Percentiles rank a stretch among this genome's conserved stretches.
phyloP scores from a whole-genome alignment of 2,329 filamentous ascomycete genomes.

The Trichoderma brevicompactum region DNA sequence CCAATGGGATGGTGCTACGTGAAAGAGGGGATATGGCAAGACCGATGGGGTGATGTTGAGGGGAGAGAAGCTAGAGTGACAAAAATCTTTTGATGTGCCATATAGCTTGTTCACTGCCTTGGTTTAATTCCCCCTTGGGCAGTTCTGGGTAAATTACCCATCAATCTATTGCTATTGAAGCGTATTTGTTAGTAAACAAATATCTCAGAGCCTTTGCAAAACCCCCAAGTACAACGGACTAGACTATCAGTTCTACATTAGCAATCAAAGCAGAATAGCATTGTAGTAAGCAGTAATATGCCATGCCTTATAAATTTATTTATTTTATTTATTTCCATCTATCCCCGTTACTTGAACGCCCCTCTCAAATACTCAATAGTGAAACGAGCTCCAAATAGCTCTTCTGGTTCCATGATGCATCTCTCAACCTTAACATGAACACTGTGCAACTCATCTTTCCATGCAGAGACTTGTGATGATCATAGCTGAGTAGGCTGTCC shows the following conservation, averaged over 20 bases:
- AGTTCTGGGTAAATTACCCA: too few relatives aligned
- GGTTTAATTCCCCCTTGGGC: too few relatives aligned
- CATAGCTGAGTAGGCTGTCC: constrained; percentile 24
- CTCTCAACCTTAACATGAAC: constrained; percentile 28
- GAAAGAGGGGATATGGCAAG: background rate
- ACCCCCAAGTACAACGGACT: too few relatives aligned
- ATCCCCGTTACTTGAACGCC: background rate
- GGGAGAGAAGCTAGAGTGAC: background rate
- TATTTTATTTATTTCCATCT: too few relatives aligned
- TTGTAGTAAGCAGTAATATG: too few relatives aligned
- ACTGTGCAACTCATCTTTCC: constrained; percentile 2
- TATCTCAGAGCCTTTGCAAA: too few relatives aligned
- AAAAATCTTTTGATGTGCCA: background rate
- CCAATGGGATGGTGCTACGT: background rate
- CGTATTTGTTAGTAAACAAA: too few relatives aligned
- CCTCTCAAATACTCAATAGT: background rate
- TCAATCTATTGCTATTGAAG: too few relatives aligned
- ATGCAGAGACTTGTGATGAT: constrained; percentile 17
- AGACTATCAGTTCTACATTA: too few relatives aligned
- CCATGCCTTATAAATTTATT: too few relatives aligned
- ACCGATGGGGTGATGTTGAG: background rate
- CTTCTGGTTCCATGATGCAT: constrained; percentile 25
- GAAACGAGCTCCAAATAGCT: constrained; percentile 27
- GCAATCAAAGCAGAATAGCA: too few relatives aligned
- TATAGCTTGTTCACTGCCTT: too few relatives aligned